Evolutionary conservation across 495 filamentous ascomycete species (phyloP), one percentile per base, ranked within the genome.

Genomic region (Aspergillus conjunctus): DNA sequence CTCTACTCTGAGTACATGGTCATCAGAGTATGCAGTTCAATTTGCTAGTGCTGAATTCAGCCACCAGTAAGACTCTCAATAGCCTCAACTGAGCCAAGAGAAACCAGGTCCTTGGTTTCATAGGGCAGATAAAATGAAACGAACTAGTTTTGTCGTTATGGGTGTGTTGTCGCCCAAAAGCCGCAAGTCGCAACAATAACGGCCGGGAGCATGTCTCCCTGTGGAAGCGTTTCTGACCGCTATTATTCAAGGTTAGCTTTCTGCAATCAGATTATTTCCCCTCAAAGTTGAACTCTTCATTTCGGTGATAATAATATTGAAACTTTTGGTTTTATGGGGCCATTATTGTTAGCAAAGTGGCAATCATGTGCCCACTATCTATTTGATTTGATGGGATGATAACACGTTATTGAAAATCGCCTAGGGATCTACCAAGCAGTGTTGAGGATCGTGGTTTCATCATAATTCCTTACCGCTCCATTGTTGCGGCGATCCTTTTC

Each of bases 391-490:
- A 44, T 51, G 21, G 53, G 57, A 53, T n/a, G 52, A 33, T n/a
- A n/a, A 41, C 37, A 11, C 26, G 15, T 59, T 17, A 30, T 26
- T 45, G 46, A 41, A 43, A 54, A 51, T 39, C 55, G 41, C 51
- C 51, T 50, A 50, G 56, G 26, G 64, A 66, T 66, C 59, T 56
- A 17, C 64, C 46, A 54, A 44, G 33, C 61, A 63, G 57, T 60
- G 46, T 58, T 59, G 55, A 60, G 55, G 57, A 60, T 63, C 54
- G 58, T 41, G 48, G 64, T 66, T 66, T 63, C 64, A 66, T 10
- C 45, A 26, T 26, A 26, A 26, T 62, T 62, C 32, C 43, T 62
- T 60, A 54, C 60, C 60, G 60, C 58, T 61, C 34, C 31, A 62
- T 62, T 52, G 39, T 45, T 17, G 21, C 32, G 60, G 22, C 21